phyloP scores from a whole-genome alignment of 352 stramenopile genomes.

The Globisporangium nodosum region DNA sequence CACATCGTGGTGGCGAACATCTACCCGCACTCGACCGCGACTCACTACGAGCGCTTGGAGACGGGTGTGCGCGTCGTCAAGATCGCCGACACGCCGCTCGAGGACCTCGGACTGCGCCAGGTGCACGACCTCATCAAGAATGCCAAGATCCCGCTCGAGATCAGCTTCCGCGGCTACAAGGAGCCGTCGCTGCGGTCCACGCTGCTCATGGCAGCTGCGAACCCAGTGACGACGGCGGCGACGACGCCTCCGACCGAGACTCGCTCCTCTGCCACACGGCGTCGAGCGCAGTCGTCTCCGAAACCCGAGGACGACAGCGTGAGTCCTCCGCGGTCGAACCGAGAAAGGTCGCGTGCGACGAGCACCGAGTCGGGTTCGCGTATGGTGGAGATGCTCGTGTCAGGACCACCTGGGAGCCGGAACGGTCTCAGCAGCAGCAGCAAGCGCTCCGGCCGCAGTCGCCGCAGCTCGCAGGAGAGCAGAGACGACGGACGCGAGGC shows the following conservation, averaged over 20 bases:
- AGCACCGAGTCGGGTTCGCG: constrained; percentile 2
- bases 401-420: not conserved
- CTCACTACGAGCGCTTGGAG: constrained; percentile 65
- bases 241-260: not conserved
- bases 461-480: constrained; percentile 9
- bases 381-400: constrained; percentile 7
- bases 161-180: constrained; percentile 48
- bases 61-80: constrained; percentile 68
- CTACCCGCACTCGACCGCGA: constrained; percentile 70
- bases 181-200: constrained; percentile 18
- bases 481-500: constrained; percentile 1
- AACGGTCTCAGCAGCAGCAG: constrained; percentile 5
- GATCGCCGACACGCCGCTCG: constrained; percentile 55
- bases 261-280: not conserved
- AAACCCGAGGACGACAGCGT: constrained; percentile 8
- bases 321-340: not conserved
- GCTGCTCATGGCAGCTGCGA: constrained; percentile 10
- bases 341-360: constrained; percentile 4
- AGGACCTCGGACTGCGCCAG: constrained; percentile 66
- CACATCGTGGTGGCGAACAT: constrained; percentile 79
- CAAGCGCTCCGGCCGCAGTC: constrained; percentile 8
- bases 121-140: constrained; percentile 83
- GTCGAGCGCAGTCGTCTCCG: constrained; percentile 3
- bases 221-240: not conserved
- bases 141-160: constrained; percentile 60